Evolutionary conservation across 495 filamentous ascomycete genomes (phyloP).

Genomic region (Lasiosphaeria ovina): DNA sequence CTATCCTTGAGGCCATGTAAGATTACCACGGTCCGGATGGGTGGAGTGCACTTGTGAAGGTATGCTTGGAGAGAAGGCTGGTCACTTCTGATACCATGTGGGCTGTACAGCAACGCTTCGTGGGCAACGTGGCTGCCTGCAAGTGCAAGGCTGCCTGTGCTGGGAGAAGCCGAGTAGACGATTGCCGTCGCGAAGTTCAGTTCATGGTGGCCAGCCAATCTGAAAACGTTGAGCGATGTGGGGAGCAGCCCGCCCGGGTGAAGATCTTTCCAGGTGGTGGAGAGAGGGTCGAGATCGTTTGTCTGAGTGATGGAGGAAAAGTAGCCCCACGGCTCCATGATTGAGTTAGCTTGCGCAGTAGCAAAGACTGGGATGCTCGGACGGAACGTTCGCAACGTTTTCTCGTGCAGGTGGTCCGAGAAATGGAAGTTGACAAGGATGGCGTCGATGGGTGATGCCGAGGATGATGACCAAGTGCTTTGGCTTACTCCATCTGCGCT

Average conservation of each 20-base stretch:
- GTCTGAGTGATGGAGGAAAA: slow-evolving; percentile 5
- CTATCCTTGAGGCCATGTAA: background rate
- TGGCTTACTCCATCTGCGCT: no score
- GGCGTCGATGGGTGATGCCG: slow-evolving; percentile 3
- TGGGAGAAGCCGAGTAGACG: background rate
- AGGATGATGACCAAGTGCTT: background rate
- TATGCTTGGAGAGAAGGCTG: background rate
- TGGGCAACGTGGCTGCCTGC: background rate
- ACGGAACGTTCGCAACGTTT: slow-evolving; percentile 2
- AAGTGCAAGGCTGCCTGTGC: no score
- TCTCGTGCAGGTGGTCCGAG: slow-evolving; percentile 7
- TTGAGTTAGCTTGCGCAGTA: background rate
- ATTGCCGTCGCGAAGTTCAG: background rate
- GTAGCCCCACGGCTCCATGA: slow-evolving; percentile 1
- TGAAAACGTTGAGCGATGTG: slow-evolving; percentile 1
- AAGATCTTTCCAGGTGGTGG: background rate
- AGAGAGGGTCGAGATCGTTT: slow-evolving; percentile 1
- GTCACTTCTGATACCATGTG: background rate
- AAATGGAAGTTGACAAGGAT: slow-evolving; percentile 11
- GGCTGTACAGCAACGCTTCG: background rate
- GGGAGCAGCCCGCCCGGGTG: background rate
- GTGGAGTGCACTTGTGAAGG: background rate
- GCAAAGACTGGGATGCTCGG: background rate
- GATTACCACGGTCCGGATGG: background rate
- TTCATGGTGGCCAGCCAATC: background rate